Evolutionary conservation across 2,329 filamentous ascomycete species (phyloP), one percentile per base, ranked within the genome.

Genomic region (Karstenula rhodostoma): DNA sequence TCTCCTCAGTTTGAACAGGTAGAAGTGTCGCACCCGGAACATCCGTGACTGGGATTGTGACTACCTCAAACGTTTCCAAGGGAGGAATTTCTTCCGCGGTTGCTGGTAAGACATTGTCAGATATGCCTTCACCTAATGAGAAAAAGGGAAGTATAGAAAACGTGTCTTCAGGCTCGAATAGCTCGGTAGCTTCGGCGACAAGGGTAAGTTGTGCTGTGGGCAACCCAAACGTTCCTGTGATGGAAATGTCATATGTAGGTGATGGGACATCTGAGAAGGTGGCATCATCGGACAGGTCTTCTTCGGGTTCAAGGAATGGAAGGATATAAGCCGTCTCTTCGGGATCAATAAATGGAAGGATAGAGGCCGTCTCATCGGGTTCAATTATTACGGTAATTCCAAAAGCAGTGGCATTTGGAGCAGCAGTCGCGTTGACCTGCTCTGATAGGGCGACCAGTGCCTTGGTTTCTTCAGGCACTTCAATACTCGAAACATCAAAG

Each of bases 231-330:
- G 42, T 9, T 12, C 42, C 19, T 44, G 19, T 44, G 12, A 15
- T n/a, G 2, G 42, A n/a, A 19, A 44, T 44, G 6, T 23, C 42
- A 5, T 19, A n/a, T 12, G 42, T 44, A 25, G 42, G 22, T 4
- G 42, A 19, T 22, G 42, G 42, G 7, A 25, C 23, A 12, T 32
- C 29, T 5, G 29, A 10, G 8, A 32, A 32, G 37, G 44, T 47
- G n/a, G 51, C 46, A 22, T 57, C 51, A 9, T 57, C 55, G 10
- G 55, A 27, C 23, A 57, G 33, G 25, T 52, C 22, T 37, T 46
- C 10, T 15, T 48, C 47, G 12, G 15, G 35, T 17, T 32, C 29
- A 17, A 51, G n/a, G n/a, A 19, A 42, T 8, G 57, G 57, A 3
- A 59, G 51, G n/a, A 59, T 59, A 2, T 32, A 50, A 1, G 49